Percentiles rank a stretch among this genome's conserved stretches.
phyloP scores from a whole-genome alignment of 139 green algal genomes.

The Tetradesmus lagerheimii region DNA sequence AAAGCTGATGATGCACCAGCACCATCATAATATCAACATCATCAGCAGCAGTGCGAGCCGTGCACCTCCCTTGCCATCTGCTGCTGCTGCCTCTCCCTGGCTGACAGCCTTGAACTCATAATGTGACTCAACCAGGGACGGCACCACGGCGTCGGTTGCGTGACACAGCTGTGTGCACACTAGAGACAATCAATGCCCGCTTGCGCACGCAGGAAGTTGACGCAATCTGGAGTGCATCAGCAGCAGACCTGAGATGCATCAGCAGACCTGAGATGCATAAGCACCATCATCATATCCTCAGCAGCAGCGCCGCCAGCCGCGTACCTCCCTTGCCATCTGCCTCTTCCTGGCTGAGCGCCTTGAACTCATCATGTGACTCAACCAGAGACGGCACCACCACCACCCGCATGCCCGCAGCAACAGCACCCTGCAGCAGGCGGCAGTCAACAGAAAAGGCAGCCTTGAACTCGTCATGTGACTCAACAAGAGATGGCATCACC shows the following conservation, averaged over 20 bases:
- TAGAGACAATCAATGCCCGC: too few relatives aligned
- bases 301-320: background rate
- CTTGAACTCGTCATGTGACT: constrained; percentile 23
- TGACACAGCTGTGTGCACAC: too few relatives aligned
- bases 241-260: too few relatives aligned
- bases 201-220: background rate
- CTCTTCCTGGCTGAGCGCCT: background rate
- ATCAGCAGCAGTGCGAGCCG: background rate
- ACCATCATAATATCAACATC: background rate
- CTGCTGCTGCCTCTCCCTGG: too few relatives aligned
- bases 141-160: too few relatives aligned
- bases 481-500: constrained; percentile 79
- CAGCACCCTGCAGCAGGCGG: constrained; percentile 55
- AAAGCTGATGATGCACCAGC: too few relatives aligned
- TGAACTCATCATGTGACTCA: constrained; percentile 5
- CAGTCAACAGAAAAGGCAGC: background rate
- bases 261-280: too few relatives aligned
- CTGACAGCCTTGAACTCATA: too few relatives aligned
- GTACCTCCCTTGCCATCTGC: background rate
- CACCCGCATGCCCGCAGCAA: constrained; percentile 86
- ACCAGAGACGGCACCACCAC: constrained; percentile 82
- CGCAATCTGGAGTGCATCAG: too few relatives aligned
- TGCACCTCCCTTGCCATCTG: background rate
- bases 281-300: background rate
- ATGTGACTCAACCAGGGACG: too few relatives aligned